A percentile compares a stretch with the other conserved stretches of the same genome.
Conservation (phyloP, 1,284 basidiomycete species). For the Austroboletus rostrupii region DNA sequence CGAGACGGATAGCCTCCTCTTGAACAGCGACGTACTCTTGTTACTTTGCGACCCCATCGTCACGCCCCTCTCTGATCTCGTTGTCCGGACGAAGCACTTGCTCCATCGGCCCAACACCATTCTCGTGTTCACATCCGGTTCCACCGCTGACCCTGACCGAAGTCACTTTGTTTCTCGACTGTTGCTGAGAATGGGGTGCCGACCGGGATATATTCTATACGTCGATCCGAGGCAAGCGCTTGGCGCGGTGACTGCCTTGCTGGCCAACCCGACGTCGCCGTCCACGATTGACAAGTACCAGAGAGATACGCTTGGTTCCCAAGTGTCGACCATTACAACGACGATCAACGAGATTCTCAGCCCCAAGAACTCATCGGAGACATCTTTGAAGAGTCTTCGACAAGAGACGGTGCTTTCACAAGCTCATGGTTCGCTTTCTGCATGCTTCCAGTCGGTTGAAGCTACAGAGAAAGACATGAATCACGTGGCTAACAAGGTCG, state of each 20-base stretch:
- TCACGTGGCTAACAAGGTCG: slow-evolving; percentile 23
- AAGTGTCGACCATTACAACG: slow-evolving; percentile 44
- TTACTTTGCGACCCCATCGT: slow-evolving; percentile 57
- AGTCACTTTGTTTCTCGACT: slow-evolving; percentile 15
- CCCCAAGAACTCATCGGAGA: slow-evolving; percentile 1
- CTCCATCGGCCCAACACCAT: slow-evolving; percentile 50
- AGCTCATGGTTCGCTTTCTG: slow-evolving; percentile 33
- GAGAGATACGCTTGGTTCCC: slow-evolving; percentile 55
- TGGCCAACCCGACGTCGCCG: slow-evolving; percentile 41
- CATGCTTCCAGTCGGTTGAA: slow-evolving; percentile 30
- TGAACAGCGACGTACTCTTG: slow-evolving; percentile 55
- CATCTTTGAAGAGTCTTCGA: slow-evolving; percentile 19
- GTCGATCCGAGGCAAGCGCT: slow-evolving; percentile 56
- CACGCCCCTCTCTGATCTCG: slow-evolving; percentile 40
- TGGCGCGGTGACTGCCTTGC: slow-evolving; percentile 46
- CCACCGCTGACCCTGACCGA: slow-evolving; percentile 15
- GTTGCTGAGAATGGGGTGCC: slow-evolving; percentile 17
- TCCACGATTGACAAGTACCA: slow-evolving; percentile 59
- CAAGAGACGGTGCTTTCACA: slow-evolving; percentile 32
- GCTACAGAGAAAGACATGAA: slow-evolving; percentile 30
- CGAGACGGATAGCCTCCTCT: slow-evolving; percentile 31
- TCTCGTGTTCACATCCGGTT: slow-evolving; percentile 42
- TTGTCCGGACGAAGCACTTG: slow-evolving; percentile 31
- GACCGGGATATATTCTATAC: slow-evolving; percentile 40
- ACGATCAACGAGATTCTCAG: slow-evolving; percentile 37